A percentile compares a stretch with the other conserved stretches of the same genome.
Conservation (phyloP, 495 filamentous ascomycete species). For the Neurospora cerealis region DNA sequence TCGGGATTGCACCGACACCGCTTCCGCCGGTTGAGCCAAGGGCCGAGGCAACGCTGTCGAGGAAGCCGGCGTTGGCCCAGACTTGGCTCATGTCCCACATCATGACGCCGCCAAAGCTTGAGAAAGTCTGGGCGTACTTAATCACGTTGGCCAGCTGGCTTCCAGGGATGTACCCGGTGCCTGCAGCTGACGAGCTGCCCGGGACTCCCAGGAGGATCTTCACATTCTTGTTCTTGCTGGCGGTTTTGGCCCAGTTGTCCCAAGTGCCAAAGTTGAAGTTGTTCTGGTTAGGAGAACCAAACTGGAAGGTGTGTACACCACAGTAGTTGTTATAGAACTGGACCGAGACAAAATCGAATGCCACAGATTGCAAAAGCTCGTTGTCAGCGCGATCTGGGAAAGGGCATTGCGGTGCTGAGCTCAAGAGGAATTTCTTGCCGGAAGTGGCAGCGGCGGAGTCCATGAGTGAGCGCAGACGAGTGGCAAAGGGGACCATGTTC, state of each 20-base stretch:
- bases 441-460: conserved; percentile 23
- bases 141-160: conserved; percentile 38
- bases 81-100: conserved; percentile 61
- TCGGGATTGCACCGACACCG: not conserved
- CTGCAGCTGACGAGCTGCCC: conserved; percentile 46
- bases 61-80: conserved; percentile 47
- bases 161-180: conserved; percentile 46
- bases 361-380: conserved; percentile 42
- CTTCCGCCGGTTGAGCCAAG: conserved; percentile 9
- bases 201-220: conserved; percentile 61
- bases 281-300: conserved; percentile 34
- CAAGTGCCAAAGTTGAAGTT: conserved; percentile 62
- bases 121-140: conserved; percentile 40
- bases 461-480: conserved; percentile 44
- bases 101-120: conserved; percentile 62
- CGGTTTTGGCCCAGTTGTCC: conserved; percentile 60
- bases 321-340: conserved; percentile 66
- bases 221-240: conserved; percentile 49
- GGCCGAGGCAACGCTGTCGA: conserved; percentile 29
- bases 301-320: conserved; percentile 44
- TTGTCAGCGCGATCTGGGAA: conserved; percentile 53
- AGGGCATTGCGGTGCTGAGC: conserved; percentile 58
- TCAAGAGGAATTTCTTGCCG: conserved; percentile 48
- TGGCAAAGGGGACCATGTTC: conserved; percentile 47
- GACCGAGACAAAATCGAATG: conserved; percentile 56